Evolutionary conservation across 2,329 filamentous ascomycete genomes (phyloP), one percentile per base, ranked within the genome.

Genomic region (Calonectria montana): DNA sequence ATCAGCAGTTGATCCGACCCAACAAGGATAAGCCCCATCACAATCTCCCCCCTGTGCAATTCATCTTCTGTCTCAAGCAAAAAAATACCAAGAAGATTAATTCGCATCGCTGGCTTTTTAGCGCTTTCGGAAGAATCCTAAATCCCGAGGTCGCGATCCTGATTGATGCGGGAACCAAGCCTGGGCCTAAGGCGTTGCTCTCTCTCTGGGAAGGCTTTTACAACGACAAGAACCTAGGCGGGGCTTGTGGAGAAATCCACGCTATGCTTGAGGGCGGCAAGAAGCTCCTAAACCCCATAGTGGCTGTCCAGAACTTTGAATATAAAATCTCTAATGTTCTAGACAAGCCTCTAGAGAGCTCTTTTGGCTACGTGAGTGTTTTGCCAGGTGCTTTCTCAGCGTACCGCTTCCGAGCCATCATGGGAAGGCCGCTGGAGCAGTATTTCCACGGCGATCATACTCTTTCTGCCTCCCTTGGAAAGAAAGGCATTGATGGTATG

Each of bases 21-120:
- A 65, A 27, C 45, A 65, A 65, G 35, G 47, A 55, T 29, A 43
- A 65, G 23, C 31, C 31, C 9, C 45, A 27, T 15, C 35, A 35
- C 31, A 65, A 65, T 13, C 35, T 65, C 3, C 63, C 63, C 2
- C 47, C 63, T 21, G 63, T 65, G 23, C 63, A 65, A 27, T 65
- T 65, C 18, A 65, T 65, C 35, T 65, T 65, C 18, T 65, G 63
- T 31, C 25, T 65, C n/a, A 65, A 65, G 10, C 47, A 65, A 35
- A 65, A 65, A 41, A 65, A 65, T 4, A 65, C 29, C 35, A 65
- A 65, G 18, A 65, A 65, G 23, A 55, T 65, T 23, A 65, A 65
- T 41, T 55, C 47, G 2, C 47, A 65, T n/a, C 47, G 63, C 25
- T 65, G 47, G 63, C 35, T 65, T 18, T 65, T 65, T 12, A 65